Percentiles rank a stretch among this genome's conserved stretches.
Evolutionary conservation across 768 basidiomycete species (phyloP).

Genomic region (Krasilnikovozyma curviuscula): DNA sequence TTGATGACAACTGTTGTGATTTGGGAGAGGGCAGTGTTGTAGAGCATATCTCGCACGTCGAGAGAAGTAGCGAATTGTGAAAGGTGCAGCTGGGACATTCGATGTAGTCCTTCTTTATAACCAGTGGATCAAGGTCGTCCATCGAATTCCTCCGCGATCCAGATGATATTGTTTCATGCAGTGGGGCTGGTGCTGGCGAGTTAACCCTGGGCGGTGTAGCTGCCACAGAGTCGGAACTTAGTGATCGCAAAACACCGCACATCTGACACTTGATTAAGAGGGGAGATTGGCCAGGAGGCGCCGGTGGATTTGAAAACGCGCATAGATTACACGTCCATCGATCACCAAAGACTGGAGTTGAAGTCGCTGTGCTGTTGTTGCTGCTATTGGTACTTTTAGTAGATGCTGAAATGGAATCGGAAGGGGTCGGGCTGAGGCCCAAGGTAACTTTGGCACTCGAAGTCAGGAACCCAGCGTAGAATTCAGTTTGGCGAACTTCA

Average conservation of each 20-base stretch:
- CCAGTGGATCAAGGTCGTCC: no score
- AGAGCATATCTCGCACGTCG: conserved; percentile 66
- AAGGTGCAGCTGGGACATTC: conserved; percentile 81
- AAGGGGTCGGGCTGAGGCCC: conserved; percentile 35
- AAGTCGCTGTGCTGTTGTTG: background rate
- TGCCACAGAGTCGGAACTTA: background rate
- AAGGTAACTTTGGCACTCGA: conserved; percentile 78
- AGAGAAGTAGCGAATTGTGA: conserved; percentile 58
- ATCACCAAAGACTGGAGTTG: background rate
- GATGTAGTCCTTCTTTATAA: conserved; percentile 28
- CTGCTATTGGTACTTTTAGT: background rate
- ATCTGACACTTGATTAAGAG: conserved; percentile 6
- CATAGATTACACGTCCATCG: conserved; percentile 10
- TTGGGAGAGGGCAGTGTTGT: conserved; percentile 38
- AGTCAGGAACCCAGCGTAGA: conserved; percentile 75
- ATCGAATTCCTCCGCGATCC: no score
- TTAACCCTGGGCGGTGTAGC: conserved; percentile 17
- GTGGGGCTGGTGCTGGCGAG: conserved; percentile 26
- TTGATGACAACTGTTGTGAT: no score
- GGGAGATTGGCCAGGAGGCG: conserved; percentile 5
- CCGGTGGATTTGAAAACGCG: conserved; percentile 3
- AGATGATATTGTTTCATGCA: background rate
- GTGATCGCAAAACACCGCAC: conserved; percentile 18
- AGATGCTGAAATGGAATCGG: no score
- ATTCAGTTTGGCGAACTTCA: conserved; percentile 53